Percentiles rank a stretch among this genome's conserved stretches.
These are phyloP conservation scores for Lobosporangium transversale DNA, from an alignment of 192 early-diverging fungal genomes.

Conservation along the genomic window DNA sequence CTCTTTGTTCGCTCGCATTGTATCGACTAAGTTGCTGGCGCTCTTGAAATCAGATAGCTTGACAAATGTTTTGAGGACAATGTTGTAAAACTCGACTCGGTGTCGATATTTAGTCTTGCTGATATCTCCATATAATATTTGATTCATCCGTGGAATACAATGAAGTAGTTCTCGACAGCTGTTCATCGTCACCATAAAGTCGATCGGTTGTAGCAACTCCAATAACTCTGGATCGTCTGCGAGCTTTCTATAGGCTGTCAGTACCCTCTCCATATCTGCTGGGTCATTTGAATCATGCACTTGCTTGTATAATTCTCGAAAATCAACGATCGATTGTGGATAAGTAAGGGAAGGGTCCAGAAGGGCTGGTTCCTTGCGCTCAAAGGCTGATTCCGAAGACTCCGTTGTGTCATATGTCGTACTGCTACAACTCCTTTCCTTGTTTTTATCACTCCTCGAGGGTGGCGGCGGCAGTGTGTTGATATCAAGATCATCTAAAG, in stretches of 20 bases:
- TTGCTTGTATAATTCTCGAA: conserved; percentile 10
- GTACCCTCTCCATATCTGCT: conserved; percentile 17
- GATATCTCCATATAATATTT: conserved; percentile 21
- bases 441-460: not conserved
- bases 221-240: conserved; percentile 28
- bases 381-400: not conserved
- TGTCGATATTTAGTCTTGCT: conserved; percentile 2
- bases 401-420: not conserved
- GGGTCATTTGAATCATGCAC: conserved; percentile 9
- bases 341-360: conserved; percentile 17
- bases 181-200: conserved; percentile 46
- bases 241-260: conserved; percentile 18
- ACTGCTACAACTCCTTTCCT: not conserved
- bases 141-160: conserved; percentile 30
- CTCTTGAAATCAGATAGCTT: conserved; percentile 40
- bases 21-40: conserved; percentile 16
- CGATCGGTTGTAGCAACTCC: conserved; percentile 27
- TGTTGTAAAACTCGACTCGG: conserved; percentile 31
- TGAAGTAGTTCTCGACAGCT: conserved; percentile 17
- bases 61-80: conserved; percentile 36
- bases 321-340: conserved; percentile 27
- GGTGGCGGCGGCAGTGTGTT: too few relatives aligned
- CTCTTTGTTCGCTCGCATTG: conserved; percentile 5
- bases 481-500: conserved; percentile 13
- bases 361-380: not conserved